A percentile compares a stretch with the other conserved stretches of the same genome.
Evolutionary conservation across 106 monocot genomes (phyloP).

Genomic region (Iris macrosiphon): DNA sequence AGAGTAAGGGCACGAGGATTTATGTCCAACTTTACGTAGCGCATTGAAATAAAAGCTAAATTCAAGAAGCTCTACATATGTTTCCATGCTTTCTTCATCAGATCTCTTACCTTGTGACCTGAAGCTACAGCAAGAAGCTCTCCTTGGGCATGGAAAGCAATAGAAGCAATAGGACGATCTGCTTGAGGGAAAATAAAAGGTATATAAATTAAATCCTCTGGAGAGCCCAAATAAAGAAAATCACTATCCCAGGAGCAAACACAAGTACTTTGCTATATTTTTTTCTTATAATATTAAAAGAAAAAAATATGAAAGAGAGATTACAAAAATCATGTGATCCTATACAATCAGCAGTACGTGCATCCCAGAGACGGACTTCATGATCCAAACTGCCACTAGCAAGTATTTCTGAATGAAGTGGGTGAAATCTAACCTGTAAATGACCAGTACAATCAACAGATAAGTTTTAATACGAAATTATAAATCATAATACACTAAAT

Average conservation of each 20-base stretch:
- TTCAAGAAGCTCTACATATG: too few species aligned
- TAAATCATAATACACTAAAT: constrained; percentile 3
- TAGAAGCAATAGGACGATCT: constrained; percentile 98
- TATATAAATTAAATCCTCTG: not conserved
- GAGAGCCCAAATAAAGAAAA: not conserved
- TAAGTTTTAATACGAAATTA: too few species aligned
- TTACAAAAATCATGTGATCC: constrained; percentile 84
- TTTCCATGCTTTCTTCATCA: not conserved
- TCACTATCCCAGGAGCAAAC: not conserved
- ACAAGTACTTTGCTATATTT: too few species aligned
- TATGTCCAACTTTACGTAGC: too few species aligned
- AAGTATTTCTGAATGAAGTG: constrained; percentile 77
- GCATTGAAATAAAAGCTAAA: too few species aligned
- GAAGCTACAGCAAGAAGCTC: constrained; percentile 97
- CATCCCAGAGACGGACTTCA: constrained; percentile 96
- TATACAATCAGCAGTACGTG: constrained; percentile 72
- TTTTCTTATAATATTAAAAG: not conserved
- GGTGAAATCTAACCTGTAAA: constrained; percentile 93
- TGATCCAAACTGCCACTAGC: constrained; percentile 99
- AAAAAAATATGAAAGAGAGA: constrained; percentile 9
- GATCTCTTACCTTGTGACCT: constrained; percentile 74
- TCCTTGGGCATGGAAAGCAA: constrained; percentile 96
- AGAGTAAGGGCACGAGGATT: constrained; percentile 2
- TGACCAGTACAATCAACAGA: not conserved
- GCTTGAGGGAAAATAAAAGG: not conserved